These are phyloP conservation scores for Datisca glomerata DNA, from an alignment of 306 rosid species.

Conservation along the genomic window DNA sequence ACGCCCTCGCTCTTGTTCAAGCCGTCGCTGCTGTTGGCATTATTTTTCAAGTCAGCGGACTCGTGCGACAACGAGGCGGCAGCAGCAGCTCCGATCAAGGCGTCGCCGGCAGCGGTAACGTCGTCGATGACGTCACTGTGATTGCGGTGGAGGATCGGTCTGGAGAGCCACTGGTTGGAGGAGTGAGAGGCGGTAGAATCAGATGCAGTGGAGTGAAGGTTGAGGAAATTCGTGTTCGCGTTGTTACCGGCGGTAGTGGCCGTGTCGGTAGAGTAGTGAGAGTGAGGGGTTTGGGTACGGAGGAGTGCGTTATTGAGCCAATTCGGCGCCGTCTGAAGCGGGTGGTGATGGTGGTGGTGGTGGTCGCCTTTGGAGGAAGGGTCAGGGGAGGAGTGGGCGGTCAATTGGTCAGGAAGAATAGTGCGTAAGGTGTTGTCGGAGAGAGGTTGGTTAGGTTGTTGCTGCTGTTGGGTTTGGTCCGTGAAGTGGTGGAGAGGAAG, in stretches of 20 bases:
- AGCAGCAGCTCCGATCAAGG: conserved; percentile 37
- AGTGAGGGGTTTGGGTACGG: conserved; percentile 37
- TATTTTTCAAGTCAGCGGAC: conserved; percentile 33
- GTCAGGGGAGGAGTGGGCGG: conserved; percentile 26
- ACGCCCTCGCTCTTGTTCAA: conserved; percentile 29
- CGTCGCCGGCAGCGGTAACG: conserved; percentile 31
- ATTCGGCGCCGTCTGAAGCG: conserved; percentile 64
- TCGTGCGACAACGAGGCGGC: conserved; percentile 39
- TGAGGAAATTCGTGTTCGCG: conserved; percentile 47
- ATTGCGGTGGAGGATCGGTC: conserved; percentile 65
- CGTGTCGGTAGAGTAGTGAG: conserved; percentile 30
- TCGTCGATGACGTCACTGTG: conserved; percentile 64
- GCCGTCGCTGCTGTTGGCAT: conserved; percentile 8
- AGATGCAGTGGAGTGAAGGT: conserved; percentile 68
- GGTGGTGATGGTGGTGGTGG: conserved; percentile 32
- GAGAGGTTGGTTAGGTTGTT: conserved; percentile 23
- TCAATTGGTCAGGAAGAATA: conserved; percentile 25
- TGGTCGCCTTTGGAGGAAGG: conserved; percentile 32
- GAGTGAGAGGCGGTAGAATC: conserved; percentile 41
- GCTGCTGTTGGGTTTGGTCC: conserved; percentile 49
- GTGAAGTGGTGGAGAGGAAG: conserved; percentile 68
- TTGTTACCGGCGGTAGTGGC: conserved; percentile 13
- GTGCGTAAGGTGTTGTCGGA: conserved; percentile 19
- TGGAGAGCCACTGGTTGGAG: conserved; percentile 63
- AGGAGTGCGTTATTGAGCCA: conserved; percentile 99